Evolutionary conservation across 108 stramenopile species (phyloP).

Genomic region (Fragilariopsis cylindrus): DNA sequence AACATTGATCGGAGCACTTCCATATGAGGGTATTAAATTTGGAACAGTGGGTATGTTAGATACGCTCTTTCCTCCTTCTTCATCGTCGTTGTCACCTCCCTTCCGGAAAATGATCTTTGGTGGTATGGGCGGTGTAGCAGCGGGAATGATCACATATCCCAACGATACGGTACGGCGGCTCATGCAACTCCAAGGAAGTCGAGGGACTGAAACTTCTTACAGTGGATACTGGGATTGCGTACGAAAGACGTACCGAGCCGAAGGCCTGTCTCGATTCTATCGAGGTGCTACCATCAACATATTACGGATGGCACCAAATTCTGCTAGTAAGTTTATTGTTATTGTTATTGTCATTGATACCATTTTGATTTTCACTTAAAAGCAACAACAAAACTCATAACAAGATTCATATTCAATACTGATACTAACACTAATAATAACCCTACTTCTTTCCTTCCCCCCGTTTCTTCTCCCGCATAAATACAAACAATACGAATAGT

Average conservation of each 20-base stretch:
- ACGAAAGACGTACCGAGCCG: constrained; percentile 55
- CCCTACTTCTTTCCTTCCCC: too few species aligned
- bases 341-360: too few species aligned
- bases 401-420: too few species aligned
- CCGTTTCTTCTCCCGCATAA: too few species aligned
- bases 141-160: constrained; percentile 83
- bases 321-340: constrained; percentile 36
- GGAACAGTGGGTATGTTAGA: constrained; percentile 88
- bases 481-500: constrained; percentile 18
- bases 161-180: constrained; percentile 90
- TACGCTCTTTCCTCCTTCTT: constrained; percentile 45
- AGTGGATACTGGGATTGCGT: constrained; percentile 86
- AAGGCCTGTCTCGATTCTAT: constrained; percentile 80
- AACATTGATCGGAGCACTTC: constrained; percentile 83
- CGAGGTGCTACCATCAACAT: constrained; percentile 73
- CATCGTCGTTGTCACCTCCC: constrained; percentile 6
- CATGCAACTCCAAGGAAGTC: constrained; percentile 87
- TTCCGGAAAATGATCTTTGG: constrained; percentile 80
- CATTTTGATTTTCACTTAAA: too few species aligned
- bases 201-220: constrained; percentile 62
- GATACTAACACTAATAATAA: too few species aligned
- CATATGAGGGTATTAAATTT: constrained; percentile 92
- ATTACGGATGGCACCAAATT: constrained; percentile 87
- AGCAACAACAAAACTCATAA: too few species aligned
- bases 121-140: constrained; percentile 79